phyloP scores from a whole-genome alignment of 129 eudicot species.

The Ambrosia trifida region DNA sequence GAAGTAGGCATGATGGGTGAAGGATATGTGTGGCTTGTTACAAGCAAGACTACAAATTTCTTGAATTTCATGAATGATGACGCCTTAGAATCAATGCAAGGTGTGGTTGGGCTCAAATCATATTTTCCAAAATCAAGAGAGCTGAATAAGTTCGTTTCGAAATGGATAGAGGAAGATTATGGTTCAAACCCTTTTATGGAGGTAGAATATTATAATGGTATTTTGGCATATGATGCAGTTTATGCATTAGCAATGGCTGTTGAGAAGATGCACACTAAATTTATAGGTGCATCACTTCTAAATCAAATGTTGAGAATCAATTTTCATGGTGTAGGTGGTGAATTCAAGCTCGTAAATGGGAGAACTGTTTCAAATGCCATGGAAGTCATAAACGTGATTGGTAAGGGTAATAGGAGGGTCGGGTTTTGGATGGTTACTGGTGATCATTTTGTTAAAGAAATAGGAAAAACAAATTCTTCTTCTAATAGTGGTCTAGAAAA shows the following conservation, averaged over 20 bases:
- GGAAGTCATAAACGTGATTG: conserved; percentile 46
- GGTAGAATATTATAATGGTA: conserved; percentile 29
- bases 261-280: conserved; percentile 15
- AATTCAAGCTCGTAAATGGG: conserved; percentile 40
- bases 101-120: conserved; percentile 47
- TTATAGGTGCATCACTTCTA: conserved; percentile 24
- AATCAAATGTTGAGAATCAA: conserved; percentile 15
- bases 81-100: conserved; percentile 42
- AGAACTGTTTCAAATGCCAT: neutral
- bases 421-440: conserved; percentile 45
- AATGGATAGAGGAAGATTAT: conserved; percentile 35
- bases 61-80: conserved; percentile 19
- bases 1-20: conserved; percentile 45
- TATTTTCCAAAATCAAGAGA: conserved; percentile 36
- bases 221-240: conserved; percentile 59
- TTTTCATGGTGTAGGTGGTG: conserved; percentile 53
- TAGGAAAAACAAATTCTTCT: neutral
- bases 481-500: conserved; percentile 14
- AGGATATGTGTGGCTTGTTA: conserved; percentile 58
- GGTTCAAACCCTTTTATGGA: conserved; percentile 1
- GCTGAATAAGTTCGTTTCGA: conserved; percentile 22
- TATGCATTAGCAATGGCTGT: conserved; percentile 50
- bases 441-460: conserved; percentile 35
- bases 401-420: conserved; percentile 39
- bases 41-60: conserved; percentile 28